These are phyloP conservation scores for Ascochyta koolunga DNA, from an alignment of 2,329 filamentous ascomycete species.

Conservation along the genomic window DNA sequence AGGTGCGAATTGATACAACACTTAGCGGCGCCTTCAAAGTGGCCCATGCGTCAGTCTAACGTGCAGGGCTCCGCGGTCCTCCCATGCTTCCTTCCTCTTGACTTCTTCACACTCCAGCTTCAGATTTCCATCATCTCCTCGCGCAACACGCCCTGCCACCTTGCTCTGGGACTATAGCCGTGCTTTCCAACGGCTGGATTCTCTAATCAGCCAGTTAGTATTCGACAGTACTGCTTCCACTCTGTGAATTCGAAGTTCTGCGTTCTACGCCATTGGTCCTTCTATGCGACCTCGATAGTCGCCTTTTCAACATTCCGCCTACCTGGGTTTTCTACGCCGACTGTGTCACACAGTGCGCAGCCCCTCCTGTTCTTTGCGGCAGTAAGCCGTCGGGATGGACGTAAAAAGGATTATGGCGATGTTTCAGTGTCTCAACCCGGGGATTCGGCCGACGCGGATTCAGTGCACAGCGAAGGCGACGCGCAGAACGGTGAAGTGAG, in stretches of 20 bases:
- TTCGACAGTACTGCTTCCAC: constrained; percentile 21
- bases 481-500: constrained; percentile 35
- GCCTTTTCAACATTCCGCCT: constrained; percentile 33
- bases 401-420: constrained; percentile 46
- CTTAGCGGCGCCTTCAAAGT: background rate
- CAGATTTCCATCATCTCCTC: constrained; percentile 25
- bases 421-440: constrained; percentile 37
- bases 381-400: constrained; percentile 43
- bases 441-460: constrained; percentile 36
- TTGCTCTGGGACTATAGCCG: constrained; percentile 8
- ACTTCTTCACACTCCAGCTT: constrained; percentile 30
- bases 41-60: constrained; percentile 10
- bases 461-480: constrained; percentile 37
- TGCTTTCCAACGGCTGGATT: constrained; percentile 30
- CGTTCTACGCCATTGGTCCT: constrained; percentile 43
- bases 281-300: constrained; percentile 48
- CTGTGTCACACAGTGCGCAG: constrained; percentile 28
- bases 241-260: constrained; percentile 29
- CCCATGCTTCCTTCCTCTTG: constrained; percentile 30
- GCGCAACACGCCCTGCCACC: constrained; percentile 22
- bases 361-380: constrained; percentile 25
- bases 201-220: constrained; percentile 4
- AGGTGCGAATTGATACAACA: constrained; percentile 4
- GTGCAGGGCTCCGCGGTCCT: constrained; percentile 30
- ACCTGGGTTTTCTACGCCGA: constrained; percentile 29